These are phyloP conservation scores for Seiridium cupressi DNA, from an alignment of 2,329 filamentous ascomycete species.

Conservation along the genomic window DNA sequence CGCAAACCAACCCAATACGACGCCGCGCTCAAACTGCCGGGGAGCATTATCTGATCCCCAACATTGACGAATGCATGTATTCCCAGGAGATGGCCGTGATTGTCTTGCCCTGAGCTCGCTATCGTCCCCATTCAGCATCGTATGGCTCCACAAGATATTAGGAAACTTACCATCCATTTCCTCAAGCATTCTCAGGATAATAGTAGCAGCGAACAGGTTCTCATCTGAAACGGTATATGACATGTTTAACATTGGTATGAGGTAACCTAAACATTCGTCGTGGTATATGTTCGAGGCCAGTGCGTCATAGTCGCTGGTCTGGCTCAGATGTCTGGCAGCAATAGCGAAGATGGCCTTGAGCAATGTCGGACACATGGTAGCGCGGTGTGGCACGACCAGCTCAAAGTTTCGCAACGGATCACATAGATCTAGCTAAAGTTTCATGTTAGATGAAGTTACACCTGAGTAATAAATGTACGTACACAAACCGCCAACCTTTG, in stretches of 20 bases:
- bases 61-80: slow-evolving; percentile 47
- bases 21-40: slow-evolving; percentile 44
- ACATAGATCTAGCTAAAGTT: slow-evolving; percentile 26
- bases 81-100: slow-evolving; percentile 44
- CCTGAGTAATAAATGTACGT: slow-evolving; percentile 12
- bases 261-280: slow-evolving; percentile 48
- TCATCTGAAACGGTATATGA: slow-evolving; percentile 42
- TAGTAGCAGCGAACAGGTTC: slow-evolving; percentile 49
- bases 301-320: slow-evolving; percentile 45
- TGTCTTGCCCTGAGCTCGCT: slow-evolving; percentile 40
- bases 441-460: neutral
- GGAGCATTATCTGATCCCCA: slow-evolving; percentile 37
- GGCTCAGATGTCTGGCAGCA: slow-evolving; percentile 52
- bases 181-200: slow-evolving; percentile 52
- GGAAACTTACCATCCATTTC: slow-evolving; percentile 34
- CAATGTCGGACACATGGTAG: slow-evolving; percentile 48
- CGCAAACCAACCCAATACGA: slow-evolving; percentile 58
- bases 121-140: slow-evolving; percentile 18
- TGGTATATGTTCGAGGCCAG: slow-evolving; percentile 52
- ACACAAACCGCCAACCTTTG: slow-evolving; percentile 33
- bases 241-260: slow-evolving; percentile 45
- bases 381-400: slow-evolving; percentile 50
- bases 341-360: slow-evolving; percentile 57
- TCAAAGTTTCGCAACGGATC: slow-evolving; percentile 46
- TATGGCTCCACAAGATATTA: neutral